Base-by-base conservation (phyloP, 441 rosid genomes). In the Eutrema salsugineum region DNA sequence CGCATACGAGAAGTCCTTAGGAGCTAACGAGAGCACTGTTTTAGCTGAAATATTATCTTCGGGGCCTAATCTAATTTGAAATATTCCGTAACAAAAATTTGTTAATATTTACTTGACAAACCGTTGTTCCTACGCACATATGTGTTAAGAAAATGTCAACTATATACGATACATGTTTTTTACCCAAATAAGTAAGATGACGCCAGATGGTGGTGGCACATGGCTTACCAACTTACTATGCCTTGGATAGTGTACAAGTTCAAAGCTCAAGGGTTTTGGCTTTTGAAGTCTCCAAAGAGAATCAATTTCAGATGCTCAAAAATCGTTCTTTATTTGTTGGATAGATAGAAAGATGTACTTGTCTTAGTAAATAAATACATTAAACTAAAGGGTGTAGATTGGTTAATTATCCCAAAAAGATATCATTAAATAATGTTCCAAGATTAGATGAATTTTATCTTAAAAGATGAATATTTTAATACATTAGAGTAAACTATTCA, bases 291-390 rank as follows among this genome's bases (percentile, higher is more conserved):
- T 47, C 77, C 71, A 47, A 47, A 56, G 77, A 56, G 71, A 64
- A 72, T 72, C 71, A 46, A 4, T 64, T 72, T 72, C n/a, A 64
- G 27, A 72, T 63, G 77, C 71, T 56, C 33, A 24, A 44, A 44
- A 3, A 44, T 54, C 27, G 17, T 71, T 61, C 32, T 62, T 59
- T 58, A 58, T 38, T 35, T 49, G 67, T 70, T 69, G 5, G 19
- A 16, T 47, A 43, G 16, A 17, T 56, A 55, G 16, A 12, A 55
- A 44, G 2, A 69, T 61, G 40, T 48, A 17, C 19, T 58, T 24
- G 36, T 47, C 57, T 59, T 57, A 12, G 27, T 19, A 48, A 35
- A 7, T 47, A 64, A 15, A 27, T 61, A n/a, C n/a, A 42, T 1
- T 20, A 12, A 20, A 38, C 4, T 20, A 20, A 38, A 0, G 1